Evolutionary conservation across 169 alveolate species (phyloP).

Genomic region (Plasmodium gonderi): DNA sequence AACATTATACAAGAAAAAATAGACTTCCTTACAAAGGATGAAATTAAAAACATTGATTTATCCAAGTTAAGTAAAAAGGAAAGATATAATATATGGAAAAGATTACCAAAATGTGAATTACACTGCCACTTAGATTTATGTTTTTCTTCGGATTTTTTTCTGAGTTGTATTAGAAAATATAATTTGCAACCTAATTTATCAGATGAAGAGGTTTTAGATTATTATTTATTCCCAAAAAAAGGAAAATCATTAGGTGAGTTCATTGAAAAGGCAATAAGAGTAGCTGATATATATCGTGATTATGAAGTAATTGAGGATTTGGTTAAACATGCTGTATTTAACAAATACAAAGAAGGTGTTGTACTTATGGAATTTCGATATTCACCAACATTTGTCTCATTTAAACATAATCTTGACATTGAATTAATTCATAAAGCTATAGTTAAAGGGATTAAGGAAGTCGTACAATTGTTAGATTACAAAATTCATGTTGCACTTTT

Average conservation of each 20-base stretch:
- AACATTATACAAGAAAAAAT: background rate
- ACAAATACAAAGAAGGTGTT: constrained; percentile 78
- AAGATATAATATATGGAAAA: constrained; percentile 75
- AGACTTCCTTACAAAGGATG: constrained; percentile 25
- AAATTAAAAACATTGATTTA: constrained; percentile 67
- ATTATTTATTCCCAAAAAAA: constrained; percentile 62
- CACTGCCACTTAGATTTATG: constrained; percentile 75
- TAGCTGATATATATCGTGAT: constrained; percentile 41
- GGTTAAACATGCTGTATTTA: constrained; percentile 67
- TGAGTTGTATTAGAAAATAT: constrained; percentile 36
- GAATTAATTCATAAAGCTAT: constrained; percentile 64
- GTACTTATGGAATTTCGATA: constrained; percentile 75
- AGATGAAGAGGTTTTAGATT: constrained; percentile 60
- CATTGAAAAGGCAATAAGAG: constrained; percentile 19
- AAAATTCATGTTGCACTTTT: constrained; percentile 31
- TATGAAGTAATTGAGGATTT: constrained; percentile 48
- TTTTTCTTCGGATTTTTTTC: constrained; percentile 59
- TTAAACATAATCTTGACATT: constrained; percentile 28
- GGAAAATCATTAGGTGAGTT: constrained; percentile 54
- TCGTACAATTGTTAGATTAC: constrained; percentile 20
- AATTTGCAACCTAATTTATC: constrained; percentile 65
- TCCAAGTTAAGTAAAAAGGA: constrained; percentile 70
- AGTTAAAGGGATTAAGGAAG: constrained; percentile 73
- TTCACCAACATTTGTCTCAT: constrained; percentile 73
- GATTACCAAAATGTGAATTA: constrained; percentile 76